phyloP scores from a whole-genome alignment of 2,329 filamentous ascomycete species.

The Leptographium radiaticola region DNA sequence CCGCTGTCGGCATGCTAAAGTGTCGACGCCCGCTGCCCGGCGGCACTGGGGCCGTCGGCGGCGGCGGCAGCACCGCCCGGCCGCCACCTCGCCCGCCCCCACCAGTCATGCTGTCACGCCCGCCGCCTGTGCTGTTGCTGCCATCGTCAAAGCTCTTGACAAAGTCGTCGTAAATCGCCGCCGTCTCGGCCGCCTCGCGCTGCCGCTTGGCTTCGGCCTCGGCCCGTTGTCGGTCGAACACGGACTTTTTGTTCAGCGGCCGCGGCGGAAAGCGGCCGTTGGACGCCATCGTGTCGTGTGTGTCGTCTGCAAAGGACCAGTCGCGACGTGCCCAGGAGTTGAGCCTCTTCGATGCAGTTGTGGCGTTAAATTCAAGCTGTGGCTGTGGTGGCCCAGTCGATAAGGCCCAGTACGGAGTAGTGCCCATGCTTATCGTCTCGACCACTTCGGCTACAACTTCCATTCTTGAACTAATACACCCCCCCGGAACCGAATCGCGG shows the following conservation, averaged over 20 bases:
- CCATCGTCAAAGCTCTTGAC: conserved; percentile 64
- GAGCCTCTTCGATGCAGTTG: too few relatives aligned
- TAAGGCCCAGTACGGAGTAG: too few relatives aligned
- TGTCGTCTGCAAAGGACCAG: background rate
- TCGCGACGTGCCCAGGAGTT: too few relatives aligned
- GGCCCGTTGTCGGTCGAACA: conserved; percentile 78
- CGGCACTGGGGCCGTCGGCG: conserved; percentile 17
- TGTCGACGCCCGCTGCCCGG: conserved; percentile 40
- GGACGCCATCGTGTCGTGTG: background rate
- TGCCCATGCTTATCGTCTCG: too few relatives aligned
- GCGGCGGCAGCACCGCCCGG: conserved; percentile 11
- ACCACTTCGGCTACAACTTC: background rate
- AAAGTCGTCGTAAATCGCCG: conserved; percentile 76
- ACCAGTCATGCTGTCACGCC: conserved; percentile 36
- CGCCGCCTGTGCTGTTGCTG: conserved; percentile 32
- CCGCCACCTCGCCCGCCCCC: conserved; percentile 10
- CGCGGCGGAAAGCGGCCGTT: conserved; percentile 23
- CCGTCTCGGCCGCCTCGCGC: conserved; percentile 75
- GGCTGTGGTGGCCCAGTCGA: too few relatives aligned
- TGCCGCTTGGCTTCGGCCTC: conserved; percentile 80
- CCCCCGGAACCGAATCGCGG: too few relatives aligned
- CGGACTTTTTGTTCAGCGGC: conserved; percentile 53
- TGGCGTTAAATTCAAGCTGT: too few relatives aligned
- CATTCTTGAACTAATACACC: background rate
- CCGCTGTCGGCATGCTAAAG: conserved; percentile 43